A percentile compares a stretch with the other conserved stretches of the same genome.
These are phyloP conservation scores for Pseudodiploospora longispora DNA, from an alignment of 2,329 filamentous ascomycete genomes.

Conservation along the genomic window DNA sequence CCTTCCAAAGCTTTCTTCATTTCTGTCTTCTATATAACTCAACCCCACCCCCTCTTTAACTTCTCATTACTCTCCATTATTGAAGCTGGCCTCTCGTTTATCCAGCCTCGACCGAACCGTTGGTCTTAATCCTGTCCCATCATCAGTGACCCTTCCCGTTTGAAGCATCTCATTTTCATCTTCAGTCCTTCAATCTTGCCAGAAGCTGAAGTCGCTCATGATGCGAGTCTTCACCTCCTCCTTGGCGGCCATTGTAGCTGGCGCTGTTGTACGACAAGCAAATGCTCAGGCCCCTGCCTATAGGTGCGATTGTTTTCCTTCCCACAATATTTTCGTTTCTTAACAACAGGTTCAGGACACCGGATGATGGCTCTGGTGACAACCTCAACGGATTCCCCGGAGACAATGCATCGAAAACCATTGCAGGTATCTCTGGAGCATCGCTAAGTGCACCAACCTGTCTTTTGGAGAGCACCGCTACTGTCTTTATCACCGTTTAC, in stretches of 20 bases:
- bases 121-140: no score
- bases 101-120: no score
- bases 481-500: conserved; percentile 41
- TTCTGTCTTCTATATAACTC: no score
- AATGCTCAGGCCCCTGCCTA: conserved; percentile 24
- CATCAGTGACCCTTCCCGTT: no score
- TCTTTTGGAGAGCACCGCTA: conserved; percentile 30
- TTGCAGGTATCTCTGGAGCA: conserved; percentile 10
- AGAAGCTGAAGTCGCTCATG: conserved; percentile 9
- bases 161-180: no score
- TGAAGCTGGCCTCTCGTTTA: no score
- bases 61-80: no score
- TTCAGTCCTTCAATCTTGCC: no score
- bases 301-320: conserved; percentile 20
- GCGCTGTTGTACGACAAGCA: conserved; percentile 24
- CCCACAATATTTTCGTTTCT: neutral
- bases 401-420: neutral
- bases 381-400: conserved; percentile 4
- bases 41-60: no score
- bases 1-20: no score
- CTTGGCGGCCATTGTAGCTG: conserved; percentile 27
- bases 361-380: conserved; percentile 8
- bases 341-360: conserved; percentile 9
- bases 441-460: conserved; percentile 26
- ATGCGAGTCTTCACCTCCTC: conserved; percentile 32